Conservation (phyloP, 202 grass and related monocot genomes). For the Zizania palustris region DNA sequence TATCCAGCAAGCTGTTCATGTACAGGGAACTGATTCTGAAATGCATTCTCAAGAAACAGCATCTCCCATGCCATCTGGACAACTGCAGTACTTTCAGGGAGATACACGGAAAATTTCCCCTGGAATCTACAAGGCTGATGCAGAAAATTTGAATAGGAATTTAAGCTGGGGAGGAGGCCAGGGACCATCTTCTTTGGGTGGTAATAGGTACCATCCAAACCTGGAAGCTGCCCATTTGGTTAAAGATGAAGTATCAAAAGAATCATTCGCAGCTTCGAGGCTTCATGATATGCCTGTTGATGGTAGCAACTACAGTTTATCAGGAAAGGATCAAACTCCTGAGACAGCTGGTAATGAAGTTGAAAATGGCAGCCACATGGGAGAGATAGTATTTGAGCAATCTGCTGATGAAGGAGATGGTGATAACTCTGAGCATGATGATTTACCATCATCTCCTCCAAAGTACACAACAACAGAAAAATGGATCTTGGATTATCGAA, state of each 20-base stretch:
- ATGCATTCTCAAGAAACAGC: conserved; percentile 52
- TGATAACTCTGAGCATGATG: conserved; percentile 59
- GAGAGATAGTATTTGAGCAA: conserved; percentile 54
- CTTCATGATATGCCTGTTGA: conserved; percentile 55
- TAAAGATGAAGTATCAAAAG: conserved; percentile 57
- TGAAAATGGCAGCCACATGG: conserved; percentile 48
- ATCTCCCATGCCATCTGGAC: conserved; percentile 40
- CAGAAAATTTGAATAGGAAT: conserved; percentile 51
- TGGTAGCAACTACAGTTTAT: conserved; percentile 51
- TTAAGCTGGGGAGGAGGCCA: conserved; percentile 51
- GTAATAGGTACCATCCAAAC: conserved; percentile 46
- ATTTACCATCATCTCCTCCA: conserved; percentile 67
- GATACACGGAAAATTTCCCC: conserved; percentile 43
- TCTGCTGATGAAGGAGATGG: conserved; percentile 68
- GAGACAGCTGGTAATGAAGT: conserved; percentile 46
- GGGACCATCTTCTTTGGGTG: conserved; percentile 49
- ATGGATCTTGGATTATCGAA: conserved; percentile 85
- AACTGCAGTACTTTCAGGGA: conserved; percentile 44
- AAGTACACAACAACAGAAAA: conserved; percentile 88
- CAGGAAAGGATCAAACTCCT: conserved; percentile 56
- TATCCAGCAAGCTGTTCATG: conserved; percentile 46
- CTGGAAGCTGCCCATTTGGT: conserved; percentile 39
- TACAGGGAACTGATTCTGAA: conserved; percentile 56
- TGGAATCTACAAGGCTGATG: conserved; percentile 45
- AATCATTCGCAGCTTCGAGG: conserved; percentile 44